Evolutionary conservation across 257 asterid genomes (phyloP).

Genomic region (Gentiana straminea): DNA sequence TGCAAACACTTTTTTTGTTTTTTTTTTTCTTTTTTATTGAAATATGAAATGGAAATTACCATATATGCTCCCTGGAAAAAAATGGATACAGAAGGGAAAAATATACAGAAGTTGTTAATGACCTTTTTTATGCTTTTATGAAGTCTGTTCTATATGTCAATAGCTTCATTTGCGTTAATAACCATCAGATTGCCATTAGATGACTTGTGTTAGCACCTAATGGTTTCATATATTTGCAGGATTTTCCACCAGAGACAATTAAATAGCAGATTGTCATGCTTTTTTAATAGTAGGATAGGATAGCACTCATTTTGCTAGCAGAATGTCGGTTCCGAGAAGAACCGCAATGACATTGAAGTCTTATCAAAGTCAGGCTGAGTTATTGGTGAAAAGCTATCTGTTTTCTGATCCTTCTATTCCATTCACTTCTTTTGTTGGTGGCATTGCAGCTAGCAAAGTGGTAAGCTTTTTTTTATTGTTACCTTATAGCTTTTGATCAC

Average conservation of each 20-base stretch:
- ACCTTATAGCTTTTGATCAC: not conserved
- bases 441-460: slow-evolving; percentile 73
- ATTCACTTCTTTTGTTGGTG: slow-evolving; percentile 64
- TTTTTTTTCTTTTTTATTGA: too few relatives aligned
- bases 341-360: slow-evolving; percentile 44
- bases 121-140: too few relatives aligned
- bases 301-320: slow-evolving; percentile 20
- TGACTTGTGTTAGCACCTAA: too few relatives aligned
- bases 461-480: slow-evolving; percentile 26
- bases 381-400: slow-evolving; percentile 62
- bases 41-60: too few relatives aligned
- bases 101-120: too few relatives aligned
- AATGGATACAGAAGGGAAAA: too few relatives aligned
- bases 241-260: not conserved
- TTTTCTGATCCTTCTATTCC: slow-evolving; percentile 83
- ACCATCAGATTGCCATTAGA: too few relatives aligned
- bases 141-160: too few relatives aligned
- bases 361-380: slow-evolving; percentile 65
- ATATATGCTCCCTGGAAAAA: too few relatives aligned
- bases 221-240: not conserved
- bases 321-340: slow-evolving; percentile 51
- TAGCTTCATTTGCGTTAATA: too few relatives aligned
- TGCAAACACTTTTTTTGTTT: too few relatives aligned
- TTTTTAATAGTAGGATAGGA: slow-evolving; percentile 10
- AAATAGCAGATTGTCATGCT: slow-evolving; percentile 21